These are phyloP conservation scores for Aphanoascus verrucosus DNA, from an alignment of 2,329 filamentous ascomycete species.

Conservation along the genomic window DNA sequence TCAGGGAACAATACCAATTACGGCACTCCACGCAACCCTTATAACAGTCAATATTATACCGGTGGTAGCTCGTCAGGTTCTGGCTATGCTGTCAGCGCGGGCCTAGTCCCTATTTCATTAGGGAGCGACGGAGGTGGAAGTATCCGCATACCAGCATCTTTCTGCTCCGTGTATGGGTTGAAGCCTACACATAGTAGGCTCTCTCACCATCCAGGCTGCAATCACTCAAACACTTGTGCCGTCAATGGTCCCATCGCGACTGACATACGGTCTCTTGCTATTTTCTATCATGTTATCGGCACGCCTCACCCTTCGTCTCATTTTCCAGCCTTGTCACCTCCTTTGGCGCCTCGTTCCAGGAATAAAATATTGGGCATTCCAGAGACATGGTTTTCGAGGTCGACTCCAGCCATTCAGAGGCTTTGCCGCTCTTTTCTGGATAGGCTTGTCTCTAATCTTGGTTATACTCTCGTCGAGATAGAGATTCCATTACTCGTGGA, in stretches of 20 bases:
- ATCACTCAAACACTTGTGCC: conserved; percentile 47
- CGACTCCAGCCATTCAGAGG: conserved; percentile 49
- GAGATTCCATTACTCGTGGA: conserved; percentile 48
- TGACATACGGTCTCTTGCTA: conserved; percentile 59
- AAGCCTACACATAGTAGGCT: conserved; percentile 11
- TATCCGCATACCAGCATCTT: conserved; percentile 11
- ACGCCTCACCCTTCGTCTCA: conserved; percentile 51
- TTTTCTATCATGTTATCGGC: conserved; percentile 65
- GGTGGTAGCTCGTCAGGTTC: conserved; percentile 64
- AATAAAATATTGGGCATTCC: conserved; percentile 55
- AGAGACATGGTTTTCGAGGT: conserved; percentile 52
- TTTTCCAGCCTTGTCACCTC: conserved; percentile 39
- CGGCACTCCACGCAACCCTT: conserved; percentile 62
- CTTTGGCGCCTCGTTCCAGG: conserved; percentile 28
- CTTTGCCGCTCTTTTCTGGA: conserved; percentile 50
- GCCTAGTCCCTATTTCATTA: conserved; percentile 46
- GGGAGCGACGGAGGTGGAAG: conserved; percentile 12
- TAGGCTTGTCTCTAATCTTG: conserved; percentile 28
- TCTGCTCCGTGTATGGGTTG: conserved; percentile 12
- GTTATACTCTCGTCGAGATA: conserved; percentile 31
- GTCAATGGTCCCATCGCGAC: conserved; percentile 61
- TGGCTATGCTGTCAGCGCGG: conserved; percentile 54
- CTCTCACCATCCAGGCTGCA: conserved; percentile 43
- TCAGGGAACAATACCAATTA: conserved; percentile 61
- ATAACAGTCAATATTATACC: conserved; percentile 60